Percentiles rank a stretch among this genome's conserved stretches.
Conservation (phyloP, 108 stramenopile species). For the Cylindrotheca closterium region DNA sequence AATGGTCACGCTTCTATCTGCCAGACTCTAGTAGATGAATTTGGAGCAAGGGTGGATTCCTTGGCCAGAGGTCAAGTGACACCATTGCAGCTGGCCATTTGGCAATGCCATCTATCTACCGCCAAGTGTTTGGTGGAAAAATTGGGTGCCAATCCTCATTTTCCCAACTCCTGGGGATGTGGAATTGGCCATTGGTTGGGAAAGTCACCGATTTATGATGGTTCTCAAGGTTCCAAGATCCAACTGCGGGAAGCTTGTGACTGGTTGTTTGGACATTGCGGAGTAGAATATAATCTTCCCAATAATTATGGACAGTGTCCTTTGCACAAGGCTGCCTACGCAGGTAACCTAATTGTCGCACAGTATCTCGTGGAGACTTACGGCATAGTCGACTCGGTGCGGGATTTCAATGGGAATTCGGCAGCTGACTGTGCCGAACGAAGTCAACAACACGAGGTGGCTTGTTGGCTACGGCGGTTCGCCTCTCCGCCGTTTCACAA, state of each 20-base stretch:
- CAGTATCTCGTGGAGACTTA: conserved; percentile 12
- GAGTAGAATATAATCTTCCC: conserved; percentile 12
- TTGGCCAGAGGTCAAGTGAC: conserved; percentile 37
- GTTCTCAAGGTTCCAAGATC: background rate
- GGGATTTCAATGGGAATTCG: conserved; percentile 30
- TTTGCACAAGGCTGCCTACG: conserved; percentile 40
- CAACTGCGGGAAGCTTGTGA: background rate
- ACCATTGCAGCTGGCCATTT: conserved; percentile 43
- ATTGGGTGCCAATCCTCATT: conserved; percentile 15
- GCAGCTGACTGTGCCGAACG: conserved; percentile 48
- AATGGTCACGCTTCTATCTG: conserved; percentile 30
- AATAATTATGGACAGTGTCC: conserved; percentile 41
- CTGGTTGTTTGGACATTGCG: conserved; percentile 6
- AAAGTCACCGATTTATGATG: conserved; percentile 20
- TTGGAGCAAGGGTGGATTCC: conserved; percentile 10
- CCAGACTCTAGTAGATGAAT: conserved; percentile 1
- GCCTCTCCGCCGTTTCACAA: background rate
- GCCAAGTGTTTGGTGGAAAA: conserved; percentile 7
- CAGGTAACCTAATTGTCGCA: conserved; percentile 25
- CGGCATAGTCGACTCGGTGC: conserved; percentile 3
- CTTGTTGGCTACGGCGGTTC: conserved; percentile 25
- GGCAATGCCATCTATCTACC: conserved; percentile 34
- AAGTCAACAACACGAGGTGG: conserved; percentile 7
- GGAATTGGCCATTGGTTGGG: conserved; percentile 35
- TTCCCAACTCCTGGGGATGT: conserved; percentile 44